phyloP scores from a whole-genome alignment of 2,329 filamentous ascomycete genomes.

The Sclerotinia minor region DNA sequence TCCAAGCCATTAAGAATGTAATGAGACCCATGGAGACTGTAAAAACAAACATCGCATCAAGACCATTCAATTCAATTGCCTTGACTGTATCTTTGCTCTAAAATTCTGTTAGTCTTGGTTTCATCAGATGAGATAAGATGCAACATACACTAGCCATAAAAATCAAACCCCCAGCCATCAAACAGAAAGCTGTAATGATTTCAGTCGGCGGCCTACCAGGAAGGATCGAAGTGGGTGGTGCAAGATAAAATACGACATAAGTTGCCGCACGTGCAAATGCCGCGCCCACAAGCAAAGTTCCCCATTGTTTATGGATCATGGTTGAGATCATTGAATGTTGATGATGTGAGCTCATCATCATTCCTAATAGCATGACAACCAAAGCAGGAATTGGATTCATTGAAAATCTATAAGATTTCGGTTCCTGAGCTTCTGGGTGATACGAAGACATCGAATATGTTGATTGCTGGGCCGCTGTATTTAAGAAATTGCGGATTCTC shows the following conservation, averaged over 20 bases:
- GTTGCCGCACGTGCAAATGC: conserved; percentile 76
- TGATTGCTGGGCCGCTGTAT: conserved; percentile 43
- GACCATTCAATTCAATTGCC: conserved; percentile 71
- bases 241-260: conserved; percentile 77
- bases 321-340: conserved; percentile 72
- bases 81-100: conserved; percentile 73
- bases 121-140: not conserved
- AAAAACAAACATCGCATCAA: conserved; percentile 93
- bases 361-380: conserved; percentile 80
- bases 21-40: conserved; percentile 84
- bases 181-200: conserved; percentile 80
- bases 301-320: conserved; percentile 96
- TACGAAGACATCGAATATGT: conserved; percentile 44
- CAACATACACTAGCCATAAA: conserved; percentile 84
- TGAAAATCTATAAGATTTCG: conserved; percentile 70
- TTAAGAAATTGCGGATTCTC: conserved; percentile 66
- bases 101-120: conserved; percentile 30
- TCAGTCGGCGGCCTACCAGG: conserved; percentile 88
- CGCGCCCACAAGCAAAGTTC: conserved; percentile 77
- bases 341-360: conserved; percentile 95
- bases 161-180: conserved; percentile 82
- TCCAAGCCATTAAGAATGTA: conserved; percentile 82
- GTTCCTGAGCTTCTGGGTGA: conserved; percentile 49
- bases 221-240: conserved; percentile 75
- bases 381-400: conserved; percentile 87